Evolutionary conservation across 495 filamentous ascomycete species (phyloP), one percentile per base, ranked within the genome.

Genomic region (Hyaloscypha finlandica): DNA sequence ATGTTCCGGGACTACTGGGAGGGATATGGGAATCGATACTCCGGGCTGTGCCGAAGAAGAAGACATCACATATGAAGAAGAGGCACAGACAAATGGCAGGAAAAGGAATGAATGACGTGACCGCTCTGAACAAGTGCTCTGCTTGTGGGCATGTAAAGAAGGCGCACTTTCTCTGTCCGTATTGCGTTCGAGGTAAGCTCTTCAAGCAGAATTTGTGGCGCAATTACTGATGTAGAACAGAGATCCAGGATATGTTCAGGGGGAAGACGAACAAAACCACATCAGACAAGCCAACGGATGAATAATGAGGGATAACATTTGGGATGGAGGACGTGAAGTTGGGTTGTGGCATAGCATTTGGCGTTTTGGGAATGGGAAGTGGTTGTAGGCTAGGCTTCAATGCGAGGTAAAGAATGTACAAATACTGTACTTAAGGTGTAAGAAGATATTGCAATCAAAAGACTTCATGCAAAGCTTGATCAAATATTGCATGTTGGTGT

Each of bases 11-110:
- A 14, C 70, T 95, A 4, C 76, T 96, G 20, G 84, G 84, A 55
- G 91, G 88, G 45, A 84, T 99, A 67, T 98, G 94, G 92, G 96
- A 97, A 68, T 92, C 90, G 2, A 85, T 98, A 45, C 87, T 99
- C 39, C 88, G 88, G 68, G 95, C 95, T 4, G 95, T 97, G 6
- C 95, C 95, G 11, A 99, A 99, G 85, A 98, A 97, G 81, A 99
- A 98, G 86, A 96, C 93, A 11, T 97, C 94, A 30, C 91, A 99
- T 77, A 92, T 91, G 84, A 97, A 96, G 84, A 96, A 91, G 81
- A 89, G 95, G 68, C 89, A 92, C 72, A 85, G 96, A 71, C 92
- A 94, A 71, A 88, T 97, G 87, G 94, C 92, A 20, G 94, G 94
- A 72, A 98, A 98, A 78, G 93, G 86, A 48, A 81, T 98, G 74